Base-by-base conservation (phyloP, 148 eudicot genomes). In the Persicaria maculosa region DNA sequence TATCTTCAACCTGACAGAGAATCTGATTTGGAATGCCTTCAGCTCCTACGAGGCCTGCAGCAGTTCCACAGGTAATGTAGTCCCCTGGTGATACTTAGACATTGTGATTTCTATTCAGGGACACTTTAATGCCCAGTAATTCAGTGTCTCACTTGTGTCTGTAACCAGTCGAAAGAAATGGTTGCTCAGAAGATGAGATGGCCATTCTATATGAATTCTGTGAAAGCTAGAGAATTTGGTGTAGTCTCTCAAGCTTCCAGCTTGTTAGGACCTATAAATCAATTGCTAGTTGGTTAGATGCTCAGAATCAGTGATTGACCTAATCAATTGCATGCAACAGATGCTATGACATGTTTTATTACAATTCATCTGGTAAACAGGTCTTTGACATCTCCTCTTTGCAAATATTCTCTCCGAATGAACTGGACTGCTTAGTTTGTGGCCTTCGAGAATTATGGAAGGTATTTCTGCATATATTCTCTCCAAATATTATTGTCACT, bases 371-470 rank as follows among this genome's bases (percentile, higher is more conserved):
- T 67, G 64, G 53, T 48, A 74, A 5, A 72, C 81, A 95, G 98
- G 99, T 96, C 61, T 92, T 96, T 73, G 97, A 96, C 78, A 85
- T 96, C 71, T 70, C 93, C 5, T 77, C 91, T 58, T 79, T 92
- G 44, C 99, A 90, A 87, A 92, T 96, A 81, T 96, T 90, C 79
- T 90, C 96, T 68, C 97, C 97, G 44, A 81, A 77, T 77, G 99
- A 96, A 83, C 76, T 96, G 82, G 99, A 96, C 81, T 89, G 91
- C 81, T 82, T 96, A 75, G 92, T 96, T 77, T 96, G 99, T 72
- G 99, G 99, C 55, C 92, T 92, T 76, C 85, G 97, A 80, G 99
- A 96, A 81, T 80, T 96, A 86, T 96, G 99, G 99, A 75, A 90
- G 99, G 99, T 96, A 81, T 77, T 68, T 11, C 53, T 77, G 40